Conservation (phyloP, 1,284 basidiomycete species). For the Ganoderma sinense region DNA sequence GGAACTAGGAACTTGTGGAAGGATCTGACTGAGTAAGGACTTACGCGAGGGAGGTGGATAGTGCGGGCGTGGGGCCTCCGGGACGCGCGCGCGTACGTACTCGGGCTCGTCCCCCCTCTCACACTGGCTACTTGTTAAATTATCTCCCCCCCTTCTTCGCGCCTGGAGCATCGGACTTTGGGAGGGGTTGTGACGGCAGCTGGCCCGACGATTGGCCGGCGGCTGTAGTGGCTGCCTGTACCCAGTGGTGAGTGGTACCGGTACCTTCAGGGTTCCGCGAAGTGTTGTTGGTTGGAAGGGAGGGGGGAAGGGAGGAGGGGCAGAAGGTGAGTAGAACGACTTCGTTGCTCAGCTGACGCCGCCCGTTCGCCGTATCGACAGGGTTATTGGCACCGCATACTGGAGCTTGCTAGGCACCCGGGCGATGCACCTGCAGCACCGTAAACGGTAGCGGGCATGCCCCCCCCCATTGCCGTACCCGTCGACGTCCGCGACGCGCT, state of each 20-base stretch:
- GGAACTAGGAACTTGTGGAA: no score
- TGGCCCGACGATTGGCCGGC: neutral
- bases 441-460: neutral
- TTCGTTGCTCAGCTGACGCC: neutral
- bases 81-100: neutral
- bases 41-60: neutral
- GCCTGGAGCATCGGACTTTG: neutral
- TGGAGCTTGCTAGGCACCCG: neutral
- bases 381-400: no score
- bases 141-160: neutral
- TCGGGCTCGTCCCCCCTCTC: neutral
- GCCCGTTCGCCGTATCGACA: no score
- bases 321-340: neutral
- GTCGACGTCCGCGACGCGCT: neutral
- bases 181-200: neutral
- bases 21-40: neutral
- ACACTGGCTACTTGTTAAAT: neutral
- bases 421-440: neutral
- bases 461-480: neutral
- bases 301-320: no score
- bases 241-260: no score
- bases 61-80: neutral
- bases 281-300: neutral
- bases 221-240: neutral
- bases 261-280: neutral